Conservation (phyloP, 495 filamentous ascomycete species). For the Hypomontagnella monticulosa region DNA sequence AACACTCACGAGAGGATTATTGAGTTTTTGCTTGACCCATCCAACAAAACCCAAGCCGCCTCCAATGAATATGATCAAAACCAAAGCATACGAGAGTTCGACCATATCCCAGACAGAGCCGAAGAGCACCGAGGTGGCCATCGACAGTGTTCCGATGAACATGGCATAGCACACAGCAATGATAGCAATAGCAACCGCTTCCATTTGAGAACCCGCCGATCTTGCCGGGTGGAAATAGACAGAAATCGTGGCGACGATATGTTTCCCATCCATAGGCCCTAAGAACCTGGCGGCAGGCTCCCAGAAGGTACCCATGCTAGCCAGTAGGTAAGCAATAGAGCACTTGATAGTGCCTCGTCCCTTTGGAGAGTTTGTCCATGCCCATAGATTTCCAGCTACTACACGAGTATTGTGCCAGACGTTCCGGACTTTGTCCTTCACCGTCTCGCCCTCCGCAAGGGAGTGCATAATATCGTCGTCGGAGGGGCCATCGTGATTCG, state of each 20-base stretch:
- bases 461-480: slow-evolving; percentile 41
- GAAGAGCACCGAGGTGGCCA: slow-evolving; percentile 84
- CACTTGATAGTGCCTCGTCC: slow-evolving; percentile 89
- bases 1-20: slow-evolving; percentile 88
- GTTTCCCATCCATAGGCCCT: slow-evolving; percentile 92
- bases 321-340: slow-evolving; percentile 89
- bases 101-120: slow-evolving; percentile 70
- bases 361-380: slow-evolving; percentile 60
- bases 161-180: slow-evolving; percentile 85
- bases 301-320: slow-evolving; percentile 87
- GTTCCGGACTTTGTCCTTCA: slow-evolving; percentile 39
- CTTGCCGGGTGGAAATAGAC: slow-evolving; percentile 98
- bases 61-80: slow-evolving; percentile 87
- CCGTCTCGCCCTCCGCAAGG: slow-evolving; percentile 40
- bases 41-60: slow-evolving; percentile 90
- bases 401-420: slow-evolving; percentile 41
- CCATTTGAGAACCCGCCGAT: slow-evolving; percentile 87
- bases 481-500: slow-evolving; percentile 35
- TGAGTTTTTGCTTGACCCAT: slow-evolving; percentile 89
- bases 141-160: slow-evolving; percentile 82
- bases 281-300: slow-evolving; percentile 74
- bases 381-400: slow-evolving; percentile 39
- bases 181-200: slow-evolving; percentile 84
- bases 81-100: slow-evolving; percentile 78
- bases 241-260: slow-evolving; percentile 90